Percentiles rank a stretch among this genome's conserved stretches.
Evolutionary conservation across 441 rosid species (phyloP).

Genomic region (Croton laevigatus): DNA sequence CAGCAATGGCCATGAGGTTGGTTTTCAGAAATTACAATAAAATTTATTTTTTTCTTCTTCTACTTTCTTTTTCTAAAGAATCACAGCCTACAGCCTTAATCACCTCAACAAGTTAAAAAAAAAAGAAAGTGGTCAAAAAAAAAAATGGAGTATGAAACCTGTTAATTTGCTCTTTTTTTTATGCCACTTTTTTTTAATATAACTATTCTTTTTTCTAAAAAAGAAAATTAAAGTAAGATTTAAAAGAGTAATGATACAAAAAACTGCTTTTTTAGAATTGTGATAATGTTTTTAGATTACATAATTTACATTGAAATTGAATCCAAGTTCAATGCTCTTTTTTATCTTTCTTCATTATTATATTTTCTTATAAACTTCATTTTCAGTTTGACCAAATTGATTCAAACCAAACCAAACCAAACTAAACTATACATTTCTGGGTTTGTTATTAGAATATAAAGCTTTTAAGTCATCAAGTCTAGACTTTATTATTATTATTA

Average conservation of each 20-base stretch:
- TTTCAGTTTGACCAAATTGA: not conserved
- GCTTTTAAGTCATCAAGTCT: not conserved
- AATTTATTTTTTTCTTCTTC: not conserved
- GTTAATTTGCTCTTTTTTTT: constrained; percentile 18
- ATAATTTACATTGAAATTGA: not conserved
- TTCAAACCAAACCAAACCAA: not conserved
- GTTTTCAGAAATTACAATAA: constrained; percentile 8
- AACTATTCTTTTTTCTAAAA: not conserved
- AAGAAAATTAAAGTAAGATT: constrained; percentile 17
- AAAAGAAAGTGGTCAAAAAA: constrained; percentile 33
- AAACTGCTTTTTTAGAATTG: constrained; percentile 24
- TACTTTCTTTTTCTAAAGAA: not conserved
- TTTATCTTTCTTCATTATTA: not conserved
- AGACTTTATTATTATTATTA: too few species aligned
- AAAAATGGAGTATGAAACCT: constrained; percentile 28
- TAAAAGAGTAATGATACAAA: constrained; percentile 32
- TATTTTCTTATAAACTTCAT: not conserved
- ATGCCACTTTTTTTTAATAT: constrained; percentile 1
- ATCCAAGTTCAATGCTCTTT: not conserved
- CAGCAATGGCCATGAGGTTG: constrained; percentile 88
- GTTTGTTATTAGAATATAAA: not conserved
- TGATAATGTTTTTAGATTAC: not conserved
- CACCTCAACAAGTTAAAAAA: constrained; percentile 19
- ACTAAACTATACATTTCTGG: not conserved
- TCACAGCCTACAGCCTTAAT: constrained; percentile 26